These are phyloP conservation scores for Exophiala xenobiotica DNA, from an alignment of 2,329 filamentous ascomycete species.

Conservation along the genomic window DNA sequence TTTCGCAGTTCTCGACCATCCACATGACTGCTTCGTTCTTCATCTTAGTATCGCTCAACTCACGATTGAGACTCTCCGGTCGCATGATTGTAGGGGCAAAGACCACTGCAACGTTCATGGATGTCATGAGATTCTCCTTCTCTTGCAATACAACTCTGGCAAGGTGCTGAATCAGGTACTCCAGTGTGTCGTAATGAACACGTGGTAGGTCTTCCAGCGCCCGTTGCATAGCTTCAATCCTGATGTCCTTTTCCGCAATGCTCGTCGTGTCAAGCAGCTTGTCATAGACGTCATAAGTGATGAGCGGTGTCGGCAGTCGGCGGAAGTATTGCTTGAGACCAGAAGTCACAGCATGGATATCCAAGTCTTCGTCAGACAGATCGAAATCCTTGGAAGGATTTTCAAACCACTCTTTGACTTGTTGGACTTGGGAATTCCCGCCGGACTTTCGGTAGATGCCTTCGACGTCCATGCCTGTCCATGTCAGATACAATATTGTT, in stretches of 20 bases:
- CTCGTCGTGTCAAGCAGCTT: slow-evolving; percentile 69
- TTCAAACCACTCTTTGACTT: slow-evolving; percentile 89
- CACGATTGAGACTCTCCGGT: slow-evolving; percentile 81
- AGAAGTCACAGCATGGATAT: slow-evolving; percentile 95
- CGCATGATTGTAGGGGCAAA: slow-evolving; percentile 98
- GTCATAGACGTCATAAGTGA: slow-evolving; percentile 93
- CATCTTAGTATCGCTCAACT: slow-evolving; percentile 92
- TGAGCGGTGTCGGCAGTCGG: slow-evolving; percentile 80
- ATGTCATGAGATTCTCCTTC: slow-evolving; percentile 90
- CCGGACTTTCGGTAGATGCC: slow-evolving; percentile 98
- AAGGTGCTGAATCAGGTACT: slow-evolving; percentile 92
- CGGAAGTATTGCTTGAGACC: slow-evolving; percentile 97
- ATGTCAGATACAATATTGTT: slow-evolving; percentile 21
- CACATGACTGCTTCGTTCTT: slow-evolving; percentile 93
- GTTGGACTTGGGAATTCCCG: slow-evolving; percentile 84
- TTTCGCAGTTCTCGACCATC: slow-evolving; percentile 83
- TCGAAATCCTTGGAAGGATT: slow-evolving; percentile 73
- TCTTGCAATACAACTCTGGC: slow-evolving; percentile 80
- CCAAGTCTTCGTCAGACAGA: slow-evolving; percentile 87
- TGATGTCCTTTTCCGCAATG: slow-evolving; percentile 58
- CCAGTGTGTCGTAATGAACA: slow-evolving; percentile 82
- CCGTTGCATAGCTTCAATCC: slow-evolving; percentile 68
- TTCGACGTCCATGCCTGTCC: slow-evolving; percentile 79
- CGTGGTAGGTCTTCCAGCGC: slow-evolving; percentile 77
- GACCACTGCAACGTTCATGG: slow-evolving; percentile 92